These are phyloP conservation scores for Cryptococcus jaspeensis DNA, from an alignment of 1,284 basidiomycete genomes.

Conservation along the genomic window DNA sequence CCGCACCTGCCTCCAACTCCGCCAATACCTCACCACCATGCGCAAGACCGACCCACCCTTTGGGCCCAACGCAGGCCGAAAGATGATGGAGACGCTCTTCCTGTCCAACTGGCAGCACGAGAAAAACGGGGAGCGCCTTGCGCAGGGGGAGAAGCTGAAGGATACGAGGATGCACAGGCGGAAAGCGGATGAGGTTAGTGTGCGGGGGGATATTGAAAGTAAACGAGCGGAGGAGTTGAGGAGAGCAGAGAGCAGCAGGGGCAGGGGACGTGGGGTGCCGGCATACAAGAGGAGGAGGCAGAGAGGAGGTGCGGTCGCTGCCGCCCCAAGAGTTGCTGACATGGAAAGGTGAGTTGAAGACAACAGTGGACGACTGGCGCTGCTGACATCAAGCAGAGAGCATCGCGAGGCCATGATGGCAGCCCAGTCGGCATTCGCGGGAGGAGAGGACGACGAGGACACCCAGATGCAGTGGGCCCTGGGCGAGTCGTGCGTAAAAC, in stretches of 20 bases:
- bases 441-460: conserved; percentile 25
- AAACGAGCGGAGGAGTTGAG: conserved; percentile 22
- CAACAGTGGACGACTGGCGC: too few relatives aligned
- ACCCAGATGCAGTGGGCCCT: conserved; percentile 40
- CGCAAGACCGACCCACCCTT: conserved; percentile 59
- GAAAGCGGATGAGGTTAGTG: conserved; percentile 34
- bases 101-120: conserved; percentile 50
- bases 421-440: conserved; percentile 42
- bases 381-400: conserved; percentile 15
- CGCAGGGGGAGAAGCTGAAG: conserved; percentile 32
- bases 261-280: conserved; percentile 51
- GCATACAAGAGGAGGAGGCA: conserved; percentile 58
- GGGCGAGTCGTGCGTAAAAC: conserved; percentile 25
- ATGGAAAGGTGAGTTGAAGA: conserved; percentile 22
- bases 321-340: conserved; percentile 19
- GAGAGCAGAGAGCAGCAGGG: conserved; percentile 27
- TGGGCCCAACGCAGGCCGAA: conserved; percentile 55
- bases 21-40: conserved; percentile 72
- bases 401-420: conserved; percentile 36
- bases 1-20: conserved; percentile 69
- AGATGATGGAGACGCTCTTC: conserved; percentile 66
- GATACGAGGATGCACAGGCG: conserved; percentile 33
- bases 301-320: conserved; percentile 33
- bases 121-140: conserved; percentile 37
- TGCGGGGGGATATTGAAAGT: conserved; percentile 36